Conservation (phyloP, 2,329 filamentous ascomycete genomes). For the Leptographium galeiforme region DNA sequence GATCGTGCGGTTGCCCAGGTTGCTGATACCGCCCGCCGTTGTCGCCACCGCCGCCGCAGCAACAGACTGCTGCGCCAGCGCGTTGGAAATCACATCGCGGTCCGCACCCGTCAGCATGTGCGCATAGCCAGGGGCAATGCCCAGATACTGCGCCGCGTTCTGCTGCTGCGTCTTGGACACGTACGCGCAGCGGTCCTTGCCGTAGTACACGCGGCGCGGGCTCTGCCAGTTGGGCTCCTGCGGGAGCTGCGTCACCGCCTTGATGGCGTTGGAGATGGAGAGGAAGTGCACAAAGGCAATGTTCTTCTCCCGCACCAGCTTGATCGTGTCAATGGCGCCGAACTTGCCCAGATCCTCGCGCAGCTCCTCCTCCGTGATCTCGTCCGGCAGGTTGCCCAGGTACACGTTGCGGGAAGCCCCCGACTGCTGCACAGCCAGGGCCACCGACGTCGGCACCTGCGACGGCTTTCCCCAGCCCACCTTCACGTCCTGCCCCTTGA, state of each 20-base stretch:
- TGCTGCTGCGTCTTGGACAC: slow-evolving; percentile 99
- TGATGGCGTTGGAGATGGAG: slow-evolving; percentile 95
- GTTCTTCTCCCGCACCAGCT: slow-evolving; percentile 93
- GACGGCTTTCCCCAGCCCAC: slow-evolving; percentile 99
- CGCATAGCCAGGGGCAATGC: slow-evolving; percentile 91
- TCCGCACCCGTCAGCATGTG: slow-evolving; percentile 94
- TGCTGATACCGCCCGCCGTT: slow-evolving; percentile 91
- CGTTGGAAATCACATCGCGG: slow-evolving; percentile 90
- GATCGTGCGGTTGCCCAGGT: slow-evolving; percentile 92
- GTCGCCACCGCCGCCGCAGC: slow-evolving; percentile 94
- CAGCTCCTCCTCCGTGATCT: slow-evolving; percentile 80
- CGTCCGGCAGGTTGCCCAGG: slow-evolving; percentile 82
- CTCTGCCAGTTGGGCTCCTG: slow-evolving; percentile 96
- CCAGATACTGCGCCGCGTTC: slow-evolving; percentile 94
- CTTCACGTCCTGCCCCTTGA: slow-evolving; percentile 98
- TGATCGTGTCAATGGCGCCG: slow-evolving; percentile 90
- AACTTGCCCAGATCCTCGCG: slow-evolving; percentile 94
- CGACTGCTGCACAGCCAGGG: slow-evolving; percentile 93
- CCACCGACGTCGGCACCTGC: slow-evolving; percentile 92
- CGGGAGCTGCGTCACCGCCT: slow-evolving; percentile 89
- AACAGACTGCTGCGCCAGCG: slow-evolving; percentile 92
- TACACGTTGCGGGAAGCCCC: slow-evolving; percentile 96
- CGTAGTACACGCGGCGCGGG: slow-evolving; percentile 92
- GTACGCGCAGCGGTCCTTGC: slow-evolving; percentile 95
- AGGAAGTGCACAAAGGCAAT: slow-evolving; percentile 97